These are phyloP conservation scores for Physocladia obscura DNA, from an alignment of 192 early-diverging fungal species.

Conservation along the genomic window DNA sequence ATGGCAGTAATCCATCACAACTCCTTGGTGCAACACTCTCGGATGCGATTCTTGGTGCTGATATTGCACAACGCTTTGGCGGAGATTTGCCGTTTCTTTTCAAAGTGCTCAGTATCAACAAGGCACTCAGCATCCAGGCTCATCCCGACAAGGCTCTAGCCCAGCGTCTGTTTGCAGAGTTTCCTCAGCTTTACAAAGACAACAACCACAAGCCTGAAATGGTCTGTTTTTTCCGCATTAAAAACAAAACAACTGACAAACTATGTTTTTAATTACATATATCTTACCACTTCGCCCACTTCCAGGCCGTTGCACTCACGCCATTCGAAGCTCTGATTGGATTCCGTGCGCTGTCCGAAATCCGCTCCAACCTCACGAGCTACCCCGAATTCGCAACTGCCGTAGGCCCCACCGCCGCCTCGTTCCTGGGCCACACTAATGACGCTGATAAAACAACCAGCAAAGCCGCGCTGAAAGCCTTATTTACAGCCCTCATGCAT, in stretches of 20 bases:
- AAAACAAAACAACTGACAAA: background rate
- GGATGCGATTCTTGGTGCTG: conserved; percentile 47
- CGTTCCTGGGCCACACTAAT: conserved; percentile 32
- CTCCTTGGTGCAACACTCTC: conserved; percentile 69
- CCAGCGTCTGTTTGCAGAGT: conserved; percentile 61
- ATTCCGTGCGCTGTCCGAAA: conserved; percentile 83
- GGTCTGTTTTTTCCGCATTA: conserved; percentile 45
- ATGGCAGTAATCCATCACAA: conserved; percentile 37
- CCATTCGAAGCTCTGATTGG: conserved; percentile 93
- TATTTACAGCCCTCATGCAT: conserved; percentile 44
- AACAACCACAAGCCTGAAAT: conserved; percentile 95
- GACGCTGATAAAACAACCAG: conserved; percentile 28
- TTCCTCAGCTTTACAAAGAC: conserved; percentile 90
- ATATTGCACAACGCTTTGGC: conserved; percentile 61
- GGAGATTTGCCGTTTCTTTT: conserved; percentile 94
- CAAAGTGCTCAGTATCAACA: conserved; percentile 72
- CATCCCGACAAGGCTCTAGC: conserved; percentile 95
- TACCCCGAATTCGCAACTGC: conserved; percentile 81
- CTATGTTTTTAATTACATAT: conserved; percentile 5
- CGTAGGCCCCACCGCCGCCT: conserved; percentile 56
- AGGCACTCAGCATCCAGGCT: conserved; percentile 96
- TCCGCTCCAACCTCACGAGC: conserved; percentile 56
- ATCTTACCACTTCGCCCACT: background rate
- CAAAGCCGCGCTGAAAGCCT: conserved; percentile 36
- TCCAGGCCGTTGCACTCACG: conserved; percentile 83